Evolutionary conservation across 2,329 filamentous ascomycete species (phyloP).

Genomic region (Fusarium albosuccineum): DNA sequence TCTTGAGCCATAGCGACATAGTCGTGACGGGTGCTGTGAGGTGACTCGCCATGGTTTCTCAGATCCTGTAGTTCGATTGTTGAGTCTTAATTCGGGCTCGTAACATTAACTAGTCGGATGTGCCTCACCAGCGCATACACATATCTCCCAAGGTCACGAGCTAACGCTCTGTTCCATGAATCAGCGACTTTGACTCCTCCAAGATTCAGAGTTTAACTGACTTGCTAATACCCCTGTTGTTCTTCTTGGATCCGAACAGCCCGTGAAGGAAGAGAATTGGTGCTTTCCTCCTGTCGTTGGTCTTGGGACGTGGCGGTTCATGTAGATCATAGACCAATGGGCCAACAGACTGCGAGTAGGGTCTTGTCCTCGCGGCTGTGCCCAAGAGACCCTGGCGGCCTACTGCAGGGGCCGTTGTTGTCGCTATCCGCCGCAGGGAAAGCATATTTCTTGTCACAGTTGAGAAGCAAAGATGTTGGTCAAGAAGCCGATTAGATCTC

Average conservation of each 20-base stretch:
- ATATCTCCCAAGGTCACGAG: conserved; percentile 81
- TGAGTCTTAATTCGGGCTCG: conserved; percentile 24
- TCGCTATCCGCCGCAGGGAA: conserved; percentile 27
- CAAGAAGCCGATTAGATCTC: conserved; percentile 35
- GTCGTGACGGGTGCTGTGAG: conserved; percentile 81
- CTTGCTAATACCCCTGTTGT: conserved; percentile 96
- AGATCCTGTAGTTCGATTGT: conserved; percentile 72
- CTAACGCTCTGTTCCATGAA: conserved; percentile 72
- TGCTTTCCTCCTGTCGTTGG: conserved; percentile 54
- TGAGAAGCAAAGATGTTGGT: conserved; percentile 19
- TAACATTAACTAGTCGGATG: conserved; percentile 11
- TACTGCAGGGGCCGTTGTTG: conserved; percentile 7
- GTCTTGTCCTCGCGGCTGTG: conserved; percentile 18
- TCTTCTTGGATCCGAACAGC: conserved; percentile 94
- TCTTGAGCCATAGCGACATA: conserved; percentile 88
- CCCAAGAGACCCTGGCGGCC: conserved; percentile 7
- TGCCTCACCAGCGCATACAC: conserved; percentile 82
- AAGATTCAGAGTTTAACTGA: conserved; percentile 59
- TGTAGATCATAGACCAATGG: conserved; percentile 76
- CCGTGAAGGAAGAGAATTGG: conserved; percentile 93
- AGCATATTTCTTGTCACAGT: conserved; percentile 34
- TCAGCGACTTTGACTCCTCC: neutral
- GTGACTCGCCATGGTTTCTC: conserved; percentile 92
- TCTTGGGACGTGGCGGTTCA: conserved; percentile 61
- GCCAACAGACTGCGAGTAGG: conserved; percentile 43